Conservation (phyloP, 768 basidiomycete genomes). For the Mycena olivaceomarginata region DNA sequence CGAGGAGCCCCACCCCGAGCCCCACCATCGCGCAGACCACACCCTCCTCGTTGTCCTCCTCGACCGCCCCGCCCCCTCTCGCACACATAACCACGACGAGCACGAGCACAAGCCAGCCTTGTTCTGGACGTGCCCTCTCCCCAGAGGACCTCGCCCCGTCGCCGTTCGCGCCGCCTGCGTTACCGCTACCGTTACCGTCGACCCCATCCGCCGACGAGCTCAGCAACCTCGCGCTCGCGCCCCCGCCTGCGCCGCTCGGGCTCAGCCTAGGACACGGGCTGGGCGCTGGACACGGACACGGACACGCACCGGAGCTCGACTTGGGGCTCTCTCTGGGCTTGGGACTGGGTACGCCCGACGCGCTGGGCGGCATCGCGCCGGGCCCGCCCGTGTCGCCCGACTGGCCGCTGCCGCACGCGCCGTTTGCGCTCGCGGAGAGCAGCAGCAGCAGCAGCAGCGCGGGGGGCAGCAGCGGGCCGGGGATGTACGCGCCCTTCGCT, state of each 20-base stretch:
- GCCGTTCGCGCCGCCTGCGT: slow-evolving; percentile 34
- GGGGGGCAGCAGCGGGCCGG: no score
- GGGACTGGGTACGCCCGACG: background rate
- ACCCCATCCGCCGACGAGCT: no score
- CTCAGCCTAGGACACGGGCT: no score
- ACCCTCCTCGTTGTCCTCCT: no score
- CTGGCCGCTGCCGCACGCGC: slow-evolving; percentile 42
- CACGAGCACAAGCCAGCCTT: background rate
- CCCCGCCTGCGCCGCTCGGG: background rate
- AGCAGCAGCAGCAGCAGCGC: no score
- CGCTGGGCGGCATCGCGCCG: slow-evolving; percentile 7
- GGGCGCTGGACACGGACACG: background rate
- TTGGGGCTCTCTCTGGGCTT: background rate
- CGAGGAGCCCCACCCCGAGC: no score
- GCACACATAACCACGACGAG: no score
- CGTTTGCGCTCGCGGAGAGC: slow-evolving; percentile 17
- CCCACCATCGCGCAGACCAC: no score
- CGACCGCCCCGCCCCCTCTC: background rate
- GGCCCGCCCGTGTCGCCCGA: slow-evolving; percentile 40
- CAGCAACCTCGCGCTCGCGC: no score
- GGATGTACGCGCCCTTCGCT: no score
- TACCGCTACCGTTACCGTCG: background rate
- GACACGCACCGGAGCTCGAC: background rate
- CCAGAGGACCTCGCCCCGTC: slow-evolving; percentile 43
- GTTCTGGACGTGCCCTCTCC: slow-evolving; percentile 26